Conservation (phyloP, 768 basidiomycete genomes). For the Mycena chlorophos region DNA sequence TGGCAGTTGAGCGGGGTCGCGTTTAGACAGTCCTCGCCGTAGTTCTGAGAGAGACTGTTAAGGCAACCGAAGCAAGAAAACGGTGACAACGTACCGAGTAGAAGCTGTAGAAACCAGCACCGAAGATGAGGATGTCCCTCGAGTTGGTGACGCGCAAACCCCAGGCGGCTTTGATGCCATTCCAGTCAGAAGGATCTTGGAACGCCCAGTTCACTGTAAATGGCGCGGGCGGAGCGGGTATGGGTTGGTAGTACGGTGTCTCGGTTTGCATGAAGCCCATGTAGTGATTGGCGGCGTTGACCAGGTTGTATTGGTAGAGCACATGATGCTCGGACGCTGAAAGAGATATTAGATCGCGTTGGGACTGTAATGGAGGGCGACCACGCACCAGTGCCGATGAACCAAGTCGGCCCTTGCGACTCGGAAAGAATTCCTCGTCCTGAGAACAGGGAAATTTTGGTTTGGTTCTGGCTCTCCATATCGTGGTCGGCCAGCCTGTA, state of each 20-base stretch:
- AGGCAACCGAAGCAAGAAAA: too few species aligned
- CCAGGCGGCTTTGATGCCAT: conserved; percentile 50
- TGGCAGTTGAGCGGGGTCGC: conserved; percentile 53
- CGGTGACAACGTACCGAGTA: conserved; percentile 44
- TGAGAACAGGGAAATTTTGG: neutral
- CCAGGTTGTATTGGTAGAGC: conserved; percentile 30
- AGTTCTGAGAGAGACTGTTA: too few species aligned
- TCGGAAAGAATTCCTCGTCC: neutral
- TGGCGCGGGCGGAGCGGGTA: conserved; percentile 55
- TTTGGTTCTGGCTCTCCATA: neutral
- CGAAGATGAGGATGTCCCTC: conserved; percentile 60
- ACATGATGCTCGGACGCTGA: neutral
- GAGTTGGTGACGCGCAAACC: conserved; percentile 54
- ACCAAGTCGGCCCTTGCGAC: neutral
- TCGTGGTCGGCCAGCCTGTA: neutral
- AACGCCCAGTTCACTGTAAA: conserved; percentile 47
- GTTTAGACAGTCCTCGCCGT: neutral
- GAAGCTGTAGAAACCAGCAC: conserved; percentile 73
- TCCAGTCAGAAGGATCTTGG: conserved; percentile 54
- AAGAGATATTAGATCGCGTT: neutral
- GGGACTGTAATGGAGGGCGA: neutral
- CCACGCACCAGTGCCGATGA: neutral
- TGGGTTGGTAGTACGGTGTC: conserved; percentile 70
- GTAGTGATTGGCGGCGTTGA: conserved; percentile 29
- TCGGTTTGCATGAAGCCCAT: conserved; percentile 56